Base-by-base conservation (phyloP, 768 basidiomycete genomes). In the Calvatia gigantea region DNA sequence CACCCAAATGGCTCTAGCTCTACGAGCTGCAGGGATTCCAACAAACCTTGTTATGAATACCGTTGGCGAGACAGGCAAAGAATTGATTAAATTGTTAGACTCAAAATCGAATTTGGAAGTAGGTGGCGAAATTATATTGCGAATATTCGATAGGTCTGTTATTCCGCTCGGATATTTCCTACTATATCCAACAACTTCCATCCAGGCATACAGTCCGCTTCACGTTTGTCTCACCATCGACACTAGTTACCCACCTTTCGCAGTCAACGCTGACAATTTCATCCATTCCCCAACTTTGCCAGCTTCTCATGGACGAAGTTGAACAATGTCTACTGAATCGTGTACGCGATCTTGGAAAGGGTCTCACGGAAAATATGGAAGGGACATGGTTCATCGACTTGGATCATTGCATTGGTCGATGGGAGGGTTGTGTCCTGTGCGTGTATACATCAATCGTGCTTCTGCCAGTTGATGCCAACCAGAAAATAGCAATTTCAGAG, bases 361-460 rank as follows among this genome's bases (percentile, higher is more conserved):
- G 76, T 47, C 65, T 82, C 6, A 79, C 78, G 49, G 74, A 76
- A 32, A 67, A 76, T 28, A 73, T 80, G 12, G 83, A 84, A 42
- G 85, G 85, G 12, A 84, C 83, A 2, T 93, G 90, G 90, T 88
- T 92, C 59, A 83, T 91, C 23, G 90, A 93, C 61, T 65, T 82
- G 42, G 78, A 86, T 52, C 81, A 83, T 54, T 84, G 85, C 41
- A 80, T 92, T 21, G 90, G 87, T 6, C 77, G 87, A 63, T 91
- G 90, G 89, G 89, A 91, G 60, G 86, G 87, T 2, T 84, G 81
- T 59, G 83, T 86, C 17, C 59, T 91, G 90, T 91, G 63, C 67
- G 89, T 79, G 17, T 38, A 15, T n/a, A 42, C 27, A 21, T 56
- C 52, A 33, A 27, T 51, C 4, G 31, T 42, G 31, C 44, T 17